Evolutionary conservation across 169 alveolate genomes (phyloP).

Genomic region (Neospora caninum): DNA sequence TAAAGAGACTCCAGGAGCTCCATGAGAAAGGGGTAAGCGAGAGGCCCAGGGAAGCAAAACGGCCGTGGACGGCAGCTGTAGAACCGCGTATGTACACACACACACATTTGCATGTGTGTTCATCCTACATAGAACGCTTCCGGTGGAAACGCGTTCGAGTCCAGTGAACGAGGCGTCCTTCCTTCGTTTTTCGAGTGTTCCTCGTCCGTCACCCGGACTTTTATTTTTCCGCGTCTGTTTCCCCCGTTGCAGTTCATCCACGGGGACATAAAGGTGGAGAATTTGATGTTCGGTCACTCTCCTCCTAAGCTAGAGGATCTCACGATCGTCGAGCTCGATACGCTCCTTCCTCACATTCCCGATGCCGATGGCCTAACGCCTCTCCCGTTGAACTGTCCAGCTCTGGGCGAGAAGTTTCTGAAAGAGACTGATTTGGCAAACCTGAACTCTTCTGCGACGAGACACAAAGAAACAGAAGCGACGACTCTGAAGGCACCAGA

Average conservation of each 20-base stretch:
- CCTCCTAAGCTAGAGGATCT: neutral
- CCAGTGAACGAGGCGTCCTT: neutral
- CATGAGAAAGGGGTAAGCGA: constrained; percentile 41
- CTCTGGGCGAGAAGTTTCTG: neutral
- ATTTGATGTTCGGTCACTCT: neutral
- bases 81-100: neutral
- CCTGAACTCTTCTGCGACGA: neutral
- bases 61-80: too few species aligned
- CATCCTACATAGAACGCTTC: neutral
- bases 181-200: neutral
- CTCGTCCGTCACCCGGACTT: neutral
- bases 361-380: constrained; percentile 20
- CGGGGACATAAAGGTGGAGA: constrained; percentile 45
- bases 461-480: neutral
- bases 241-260: constrained; percentile 21
- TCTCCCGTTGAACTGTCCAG: constrained; percentile 9
- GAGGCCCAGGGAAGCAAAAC: too few species aligned
- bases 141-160: neutral
- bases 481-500: neutral
- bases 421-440: too few species aligned
- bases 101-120: neutral
- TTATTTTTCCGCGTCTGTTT: neutral
- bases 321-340: constrained; percentile 25
- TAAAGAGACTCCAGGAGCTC: constrained; percentile 27
- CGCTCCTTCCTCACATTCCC: constrained; percentile 3